These are phyloP conservation scores for Lasiodiplodia citricola DNA, from an alignment of 2,329 filamentous ascomycete species.

Conservation along the genomic window DNA sequence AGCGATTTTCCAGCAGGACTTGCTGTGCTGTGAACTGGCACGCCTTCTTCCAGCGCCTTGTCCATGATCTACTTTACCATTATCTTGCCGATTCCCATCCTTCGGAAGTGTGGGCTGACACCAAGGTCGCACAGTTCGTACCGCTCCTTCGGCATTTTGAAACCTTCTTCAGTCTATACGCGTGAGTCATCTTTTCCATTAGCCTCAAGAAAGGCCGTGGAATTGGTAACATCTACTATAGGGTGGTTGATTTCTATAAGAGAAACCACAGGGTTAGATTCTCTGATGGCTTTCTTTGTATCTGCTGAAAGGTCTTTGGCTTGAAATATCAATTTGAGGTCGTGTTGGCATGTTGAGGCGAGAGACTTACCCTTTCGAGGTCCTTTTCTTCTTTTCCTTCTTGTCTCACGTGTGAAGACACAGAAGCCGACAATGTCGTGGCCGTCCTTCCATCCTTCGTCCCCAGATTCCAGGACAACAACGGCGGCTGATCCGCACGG, in stretches of 20 bases:
- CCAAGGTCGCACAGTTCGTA: not conserved
- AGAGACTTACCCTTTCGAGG: not conserved
- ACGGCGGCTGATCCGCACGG: not conserved
- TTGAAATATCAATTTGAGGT: not conserved
- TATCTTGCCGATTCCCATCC: not conserved
- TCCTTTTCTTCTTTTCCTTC: too few relatives aligned
- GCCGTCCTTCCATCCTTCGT: not conserved
- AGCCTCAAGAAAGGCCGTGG: not conserved
- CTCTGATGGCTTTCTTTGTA: not conserved
- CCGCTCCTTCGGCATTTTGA: not conserved
- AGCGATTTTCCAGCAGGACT: not conserved
- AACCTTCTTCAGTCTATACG: not conserved
- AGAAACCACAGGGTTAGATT: not conserved
- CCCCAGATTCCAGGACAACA: not conserved
- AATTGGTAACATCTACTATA: not conserved
- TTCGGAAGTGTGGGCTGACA: not conserved
- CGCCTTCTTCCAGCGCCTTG: not conserved
- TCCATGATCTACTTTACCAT: not conserved
- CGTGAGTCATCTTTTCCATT: not conserved
- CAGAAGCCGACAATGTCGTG: constrained; percentile 6
- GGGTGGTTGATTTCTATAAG: not conserved
- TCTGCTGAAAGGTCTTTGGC: not conserved
- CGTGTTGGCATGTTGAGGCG: not conserved
- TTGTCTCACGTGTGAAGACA: not conserved
- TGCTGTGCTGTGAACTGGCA: not conserved